These are phyloP conservation scores for Phanerodontia chrysosporium DNA, from an alignment of 768 basidiomycete genomes.

Conservation along the genomic window DNA sequence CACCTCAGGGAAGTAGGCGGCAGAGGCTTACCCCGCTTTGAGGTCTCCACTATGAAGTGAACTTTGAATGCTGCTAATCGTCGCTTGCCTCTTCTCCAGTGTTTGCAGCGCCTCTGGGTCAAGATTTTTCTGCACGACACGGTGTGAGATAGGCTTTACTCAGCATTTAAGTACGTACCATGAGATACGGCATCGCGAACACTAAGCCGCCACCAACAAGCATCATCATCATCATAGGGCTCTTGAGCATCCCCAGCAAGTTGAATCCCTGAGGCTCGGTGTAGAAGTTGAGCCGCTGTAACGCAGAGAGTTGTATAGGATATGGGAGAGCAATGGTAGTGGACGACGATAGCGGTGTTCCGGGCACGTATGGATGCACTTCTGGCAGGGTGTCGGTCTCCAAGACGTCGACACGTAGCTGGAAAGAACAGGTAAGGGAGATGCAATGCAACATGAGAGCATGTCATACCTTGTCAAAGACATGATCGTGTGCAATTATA, in stretches of 20 bases:
- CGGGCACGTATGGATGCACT: slow-evolving; percentile 59
- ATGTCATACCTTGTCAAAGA: slow-evolving; percentile 61
- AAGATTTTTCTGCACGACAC: slow-evolving; percentile 57
- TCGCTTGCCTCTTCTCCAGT: slow-evolving; percentile 57
- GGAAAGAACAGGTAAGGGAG: not conserved
- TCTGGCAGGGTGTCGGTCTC: slow-evolving; percentile 41
- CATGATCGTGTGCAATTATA: slow-evolving; percentile 59
- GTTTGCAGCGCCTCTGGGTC: slow-evolving; percentile 68
- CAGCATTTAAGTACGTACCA: no score
- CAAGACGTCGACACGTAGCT: slow-evolving; percentile 69
- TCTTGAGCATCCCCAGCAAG: slow-evolving; percentile 69
- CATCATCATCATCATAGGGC: slow-evolving; percentile 84
- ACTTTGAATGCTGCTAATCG: slow-evolving; percentile 49
- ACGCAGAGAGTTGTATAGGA: slow-evolving; percentile 54
- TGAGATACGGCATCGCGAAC: slow-evolving; percentile 70
- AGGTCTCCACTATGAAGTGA: slow-evolving; percentile 57
- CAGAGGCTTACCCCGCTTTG: slow-evolving; percentile 45
- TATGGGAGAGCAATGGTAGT: slow-evolving; percentile 52
- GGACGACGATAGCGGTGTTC: slow-evolving; percentile 63
- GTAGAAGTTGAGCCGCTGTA: slow-evolving; percentile 59
- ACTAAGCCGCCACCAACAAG: slow-evolving; percentile 61
- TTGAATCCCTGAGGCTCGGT: slow-evolving; percentile 70
- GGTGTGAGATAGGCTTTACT: slow-evolving; percentile 12
- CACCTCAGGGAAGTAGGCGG: not conserved
- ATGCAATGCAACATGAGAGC: not conserved